Conservation (phyloP, 768 basidiomycete genomes). For the Solioccasus polychromus region DNA sequence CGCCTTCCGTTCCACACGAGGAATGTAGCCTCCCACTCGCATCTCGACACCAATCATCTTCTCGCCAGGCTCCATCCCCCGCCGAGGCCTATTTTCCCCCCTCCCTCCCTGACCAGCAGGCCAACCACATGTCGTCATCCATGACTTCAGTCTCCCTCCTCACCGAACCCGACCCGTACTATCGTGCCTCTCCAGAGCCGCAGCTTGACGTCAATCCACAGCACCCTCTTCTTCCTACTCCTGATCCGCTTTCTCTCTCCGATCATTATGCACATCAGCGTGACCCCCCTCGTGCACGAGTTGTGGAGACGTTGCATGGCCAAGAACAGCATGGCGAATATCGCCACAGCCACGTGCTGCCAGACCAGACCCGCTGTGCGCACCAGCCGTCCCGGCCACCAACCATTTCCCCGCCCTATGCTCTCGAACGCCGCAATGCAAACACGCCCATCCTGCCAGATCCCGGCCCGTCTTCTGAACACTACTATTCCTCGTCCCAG, state of each 20-base stretch:
- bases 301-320: slow-evolving; percentile 21
- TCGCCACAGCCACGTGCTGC: slow-evolving; percentile 22
- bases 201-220: slow-evolving; percentile 32
- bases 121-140: slow-evolving; percentile 24
- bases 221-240: slow-evolving; percentile 17
- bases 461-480: slow-evolving; percentile 18
- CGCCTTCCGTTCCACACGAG: slow-evolving; percentile 29
- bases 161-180: slow-evolving; percentile 24
- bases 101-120: slow-evolving; percentile 22
- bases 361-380: slow-evolving; percentile 11
- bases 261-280: slow-evolving; percentile 30
- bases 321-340: slow-evolving; percentile 28
- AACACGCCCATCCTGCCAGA: slow-evolving; percentile 20
- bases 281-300: slow-evolving; percentile 26
- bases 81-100: slow-evolving; percentile 25
- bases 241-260: slow-evolving; percentile 32
- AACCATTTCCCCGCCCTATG: slow-evolving; percentile 18
- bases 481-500: slow-evolving; percentile 20
- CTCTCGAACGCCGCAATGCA: slow-evolving; percentile 10
- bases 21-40: slow-evolving; percentile 24
- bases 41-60: slow-evolving; percentile 22
- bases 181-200: slow-evolving; percentile 24
- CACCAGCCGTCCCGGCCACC: slow-evolving; percentile 18
- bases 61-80: slow-evolving; percentile 19
- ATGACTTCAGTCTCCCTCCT: slow-evolving; percentile 29